Evolutionary conservation across 441 rosid species (phyloP).

Genomic region (Corymbia calophylla): DNA sequence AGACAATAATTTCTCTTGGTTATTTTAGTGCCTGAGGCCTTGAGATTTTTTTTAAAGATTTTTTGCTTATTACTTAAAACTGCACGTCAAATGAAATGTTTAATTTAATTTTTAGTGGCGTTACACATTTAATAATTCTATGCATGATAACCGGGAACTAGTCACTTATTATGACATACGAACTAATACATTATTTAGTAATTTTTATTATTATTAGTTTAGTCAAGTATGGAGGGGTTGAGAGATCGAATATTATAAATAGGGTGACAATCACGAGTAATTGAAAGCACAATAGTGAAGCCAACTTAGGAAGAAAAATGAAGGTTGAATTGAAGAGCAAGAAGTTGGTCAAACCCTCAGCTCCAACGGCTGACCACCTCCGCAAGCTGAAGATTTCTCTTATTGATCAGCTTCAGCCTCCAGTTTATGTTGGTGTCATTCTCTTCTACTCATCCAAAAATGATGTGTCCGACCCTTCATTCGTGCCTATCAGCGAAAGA

Average conservation of each 20-base stretch:
- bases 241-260: neutral
- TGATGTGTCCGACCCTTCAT: neutral
- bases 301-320: neutral
- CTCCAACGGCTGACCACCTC: conserved; percentile 6
- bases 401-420: conserved; percentile 12
- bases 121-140: neutral
- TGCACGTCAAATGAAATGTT: no score
- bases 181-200: neutral
- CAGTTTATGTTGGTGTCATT: neutral
- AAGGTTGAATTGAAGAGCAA: neutral
- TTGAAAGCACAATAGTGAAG: neutral
- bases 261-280: neutral
- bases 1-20: no score
- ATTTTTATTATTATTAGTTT: neutral
- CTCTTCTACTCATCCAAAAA: neutral
- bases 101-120: no score
- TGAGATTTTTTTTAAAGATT: no score
- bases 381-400: conserved; percentile 1
- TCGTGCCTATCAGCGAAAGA: neutral
- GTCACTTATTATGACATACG: neutral
- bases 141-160: neutral
- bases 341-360: conserved; percentile 6
- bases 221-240: neutral
- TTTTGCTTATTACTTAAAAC: no score
- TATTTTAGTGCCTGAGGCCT: no score